Evolutionary conservation across 2,329 filamentous ascomycete species (phyloP).

Genomic region (Fusarium tricinctum): DNA sequence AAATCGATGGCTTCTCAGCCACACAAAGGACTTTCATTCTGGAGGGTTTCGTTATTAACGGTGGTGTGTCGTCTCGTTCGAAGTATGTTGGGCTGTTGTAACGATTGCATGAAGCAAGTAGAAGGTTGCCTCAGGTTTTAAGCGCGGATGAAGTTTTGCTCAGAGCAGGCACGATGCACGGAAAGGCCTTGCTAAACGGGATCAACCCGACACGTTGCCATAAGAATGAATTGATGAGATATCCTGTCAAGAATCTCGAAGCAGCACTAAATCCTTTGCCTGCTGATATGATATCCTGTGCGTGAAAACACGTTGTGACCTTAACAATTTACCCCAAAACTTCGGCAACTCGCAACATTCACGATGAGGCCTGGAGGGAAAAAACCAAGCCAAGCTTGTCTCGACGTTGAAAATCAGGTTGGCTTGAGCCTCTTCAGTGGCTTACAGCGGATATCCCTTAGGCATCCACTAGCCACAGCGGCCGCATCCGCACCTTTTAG

Average conservation of each 20-base stretch:
- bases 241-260: conserved; percentile 4
- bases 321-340: conserved; percentile 1
- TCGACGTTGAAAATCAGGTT: conserved; percentile 33
- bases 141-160: conserved; percentile 15
- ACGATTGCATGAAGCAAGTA: conserved; percentile 20
- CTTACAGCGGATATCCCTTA: conserved; percentile 20
- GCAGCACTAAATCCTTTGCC: conserved; percentile 5
- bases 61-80: background rate
- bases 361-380: conserved; percentile 4
- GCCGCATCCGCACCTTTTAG: conserved; percentile 35
- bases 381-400: conserved; percentile 9
- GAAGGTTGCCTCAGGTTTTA: conserved; percentile 33
- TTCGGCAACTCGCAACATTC: conserved; percentile 22
- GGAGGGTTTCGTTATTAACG: conserved; percentile 3
- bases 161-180: conserved; percentile 32
- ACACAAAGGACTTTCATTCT: conserved; percentile 69
- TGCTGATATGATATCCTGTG: background rate
- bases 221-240: conserved; percentile 32
- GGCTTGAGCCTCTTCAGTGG: conserved; percentile 29
- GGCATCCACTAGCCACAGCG: conserved; percentile 46
- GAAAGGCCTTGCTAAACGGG: conserved; percentile 12
- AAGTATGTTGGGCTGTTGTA: background rate
- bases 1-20: conserved; percentile 86
- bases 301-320: background rate
- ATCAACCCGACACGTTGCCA: conserved; percentile 20